Evolutionary conservation across 2,329 filamentous ascomycete species (phyloP), one percentile per base, ranked within the genome.

Genomic region (Trichoderma cornu-damae): DNA sequence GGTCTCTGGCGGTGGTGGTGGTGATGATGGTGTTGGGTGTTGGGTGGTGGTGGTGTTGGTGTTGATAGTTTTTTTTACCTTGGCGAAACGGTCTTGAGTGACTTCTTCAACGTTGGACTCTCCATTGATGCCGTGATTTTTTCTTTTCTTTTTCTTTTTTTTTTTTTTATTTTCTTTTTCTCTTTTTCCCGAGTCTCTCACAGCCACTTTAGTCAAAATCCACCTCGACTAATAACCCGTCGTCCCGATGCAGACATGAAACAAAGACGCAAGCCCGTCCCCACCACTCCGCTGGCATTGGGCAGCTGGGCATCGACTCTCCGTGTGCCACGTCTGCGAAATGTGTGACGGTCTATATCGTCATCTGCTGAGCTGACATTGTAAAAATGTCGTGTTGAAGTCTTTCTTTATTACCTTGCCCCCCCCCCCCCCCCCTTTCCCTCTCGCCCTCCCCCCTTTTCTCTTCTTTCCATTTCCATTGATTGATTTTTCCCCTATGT

Each of bases 231-330:
- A 30, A n/a, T n/a, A n/a, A n/a, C 18, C 52, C 24, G 18, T 38
- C 22, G 9, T n/a, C n/a, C n/a, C n/a, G 42, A 38, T 8, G 24
- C 42, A 37, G 9, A 55, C 20, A 55, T 47, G n/a, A n/a, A n/a
- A n/a, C n/a, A n/a, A n/a, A n/a, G n/a, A n/a, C n/a, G n/a, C n/a
- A n/a, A 46, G n/a, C 11, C 52, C 32, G 52, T 38, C 52, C 24
- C 52, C 52, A 55, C 52, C 32, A 54, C 12, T 34, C 8, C 8
- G 42, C 34, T 14, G 42, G 52, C 42, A 55, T 55, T 55, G 52
- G 52, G 52, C 52, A 55, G 52, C 52, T 55, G 52, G 52, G 52
- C 52, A 46, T 38, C 52, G 52, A 55, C 42, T 55, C 52, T 20
- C 42, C 22, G 42, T 37, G n/a, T 38, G 52, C 52, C 52, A 55